Conservation (phyloP, 2,329 filamentous ascomycete genomes). For the Trichoderma guizhouense region DNA sequence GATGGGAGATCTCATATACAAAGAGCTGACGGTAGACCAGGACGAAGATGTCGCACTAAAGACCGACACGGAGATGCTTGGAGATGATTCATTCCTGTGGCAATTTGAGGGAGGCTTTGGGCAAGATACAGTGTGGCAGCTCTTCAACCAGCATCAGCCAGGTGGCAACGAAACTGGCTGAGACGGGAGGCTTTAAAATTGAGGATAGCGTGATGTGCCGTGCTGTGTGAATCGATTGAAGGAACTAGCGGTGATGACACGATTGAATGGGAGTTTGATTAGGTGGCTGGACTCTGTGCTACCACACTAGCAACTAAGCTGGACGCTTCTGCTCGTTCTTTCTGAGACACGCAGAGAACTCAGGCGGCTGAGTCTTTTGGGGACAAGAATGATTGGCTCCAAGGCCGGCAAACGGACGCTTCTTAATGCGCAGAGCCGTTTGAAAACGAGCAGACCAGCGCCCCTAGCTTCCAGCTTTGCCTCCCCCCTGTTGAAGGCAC, state of each 20-base stretch:
- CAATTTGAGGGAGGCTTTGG: conserved; percentile 55
- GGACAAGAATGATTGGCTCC: background rate
- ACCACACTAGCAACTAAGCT: background rate
- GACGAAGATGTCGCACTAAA: conserved; percentile 28
- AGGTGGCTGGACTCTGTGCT: background rate
- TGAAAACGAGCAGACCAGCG: background rate
- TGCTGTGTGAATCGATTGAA: background rate
- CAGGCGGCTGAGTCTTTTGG: background rate
- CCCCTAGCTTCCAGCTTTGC: background rate
- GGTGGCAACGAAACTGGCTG: conserved; percentile 18
- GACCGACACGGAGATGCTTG: conserved; percentile 17
- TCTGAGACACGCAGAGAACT: background rate
- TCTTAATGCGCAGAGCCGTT: background rate
- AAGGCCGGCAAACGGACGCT: background rate
- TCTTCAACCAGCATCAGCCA: conserved; percentile 49
- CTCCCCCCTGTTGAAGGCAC: background rate
- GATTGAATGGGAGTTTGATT: background rate
- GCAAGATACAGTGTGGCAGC: conserved; percentile 54
- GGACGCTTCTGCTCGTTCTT: background rate
- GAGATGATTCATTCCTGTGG: conserved; percentile 31
- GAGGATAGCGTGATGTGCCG: background rate
- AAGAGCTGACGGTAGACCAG: conserved; percentile 49
- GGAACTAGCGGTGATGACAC: background rate
- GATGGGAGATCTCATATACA: conserved; percentile 55
- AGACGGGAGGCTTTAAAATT: background rate